phyloP scores from a whole-genome alignment of 495 filamentous ascomycete species.

The Aspergillus steynii region DNA sequence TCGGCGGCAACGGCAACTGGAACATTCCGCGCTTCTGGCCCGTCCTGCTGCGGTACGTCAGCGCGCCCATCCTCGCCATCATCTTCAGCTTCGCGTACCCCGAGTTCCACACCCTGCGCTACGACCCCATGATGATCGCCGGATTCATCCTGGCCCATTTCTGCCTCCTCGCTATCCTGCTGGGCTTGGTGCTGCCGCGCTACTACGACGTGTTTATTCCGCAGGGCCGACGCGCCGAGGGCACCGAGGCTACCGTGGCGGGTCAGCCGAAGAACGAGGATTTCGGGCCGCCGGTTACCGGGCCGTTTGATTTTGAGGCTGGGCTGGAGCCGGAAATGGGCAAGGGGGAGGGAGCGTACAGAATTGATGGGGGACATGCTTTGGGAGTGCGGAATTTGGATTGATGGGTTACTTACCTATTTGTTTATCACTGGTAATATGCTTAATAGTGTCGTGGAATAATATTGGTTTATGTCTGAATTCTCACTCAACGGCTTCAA shows the following conservation, averaged over 20 bases:
- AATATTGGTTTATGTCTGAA: no score
- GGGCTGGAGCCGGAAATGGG: neutral
- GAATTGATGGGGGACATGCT: no score
- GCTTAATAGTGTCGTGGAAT: no score
- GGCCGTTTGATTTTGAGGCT: neutral
- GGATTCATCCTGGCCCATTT: constrained; percentile 39
- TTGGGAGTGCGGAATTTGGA: neutral
- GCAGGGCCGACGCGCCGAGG: constrained; percentile 26
- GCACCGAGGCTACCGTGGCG: constrained; percentile 7
- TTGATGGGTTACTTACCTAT: neutral
- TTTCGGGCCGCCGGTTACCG: neutral
- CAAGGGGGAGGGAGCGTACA: neutral
- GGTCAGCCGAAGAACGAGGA: neutral
- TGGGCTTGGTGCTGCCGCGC: constrained; percentile 35
- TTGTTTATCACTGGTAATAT: no score
- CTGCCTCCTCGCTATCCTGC: constrained; percentile 25
- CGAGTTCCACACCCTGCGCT: constrained; percentile 35
- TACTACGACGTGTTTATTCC: constrained; percentile 41
- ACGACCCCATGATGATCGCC: constrained; percentile 39
- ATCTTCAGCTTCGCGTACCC: constrained; percentile 45
- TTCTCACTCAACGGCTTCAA: no score
- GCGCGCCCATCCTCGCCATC: constrained; percentile 37
- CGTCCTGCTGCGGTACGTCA: constrained; percentile 37
- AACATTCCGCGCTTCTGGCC: constrained; percentile 36
- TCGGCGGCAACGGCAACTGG: constrained; percentile 37